Conservation (phyloP, 2,329 filamentous ascomycete genomes). For the Neonectria ditissima region DNA sequence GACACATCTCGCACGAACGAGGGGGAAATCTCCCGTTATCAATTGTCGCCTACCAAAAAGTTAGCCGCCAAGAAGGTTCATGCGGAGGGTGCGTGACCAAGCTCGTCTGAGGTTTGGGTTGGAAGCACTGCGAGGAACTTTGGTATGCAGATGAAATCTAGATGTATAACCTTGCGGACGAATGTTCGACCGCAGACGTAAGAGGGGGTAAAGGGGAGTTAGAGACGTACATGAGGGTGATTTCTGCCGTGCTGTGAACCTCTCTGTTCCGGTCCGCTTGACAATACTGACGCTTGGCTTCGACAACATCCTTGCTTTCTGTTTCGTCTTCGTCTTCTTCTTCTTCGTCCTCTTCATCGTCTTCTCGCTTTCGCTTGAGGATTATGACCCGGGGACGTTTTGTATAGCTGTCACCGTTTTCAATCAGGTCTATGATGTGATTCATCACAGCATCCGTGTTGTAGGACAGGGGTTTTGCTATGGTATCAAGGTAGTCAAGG, state of each 20-base stretch:
- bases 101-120: not conserved
- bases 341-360: constrained; percentile 35
- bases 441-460: constrained; percentile 50
- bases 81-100: not conserved
- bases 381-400: constrained; percentile 35
- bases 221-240: constrained; percentile 27
- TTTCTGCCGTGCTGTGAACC: not conserved
- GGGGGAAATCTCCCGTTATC: constrained; percentile 40
- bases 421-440: constrained; percentile 55
- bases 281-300: constrained; percentile 32
- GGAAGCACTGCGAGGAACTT: not conserved
- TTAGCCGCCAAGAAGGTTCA: constrained; percentile 22
- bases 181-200: not conserved
- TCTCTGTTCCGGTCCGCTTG: constrained; percentile 3
- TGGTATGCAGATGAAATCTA: not conserved
- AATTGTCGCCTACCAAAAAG: constrained; percentile 30
- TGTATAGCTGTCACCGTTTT: constrained; percentile 54
- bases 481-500: constrained; percentile 49
- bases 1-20: constrained; percentile 30
- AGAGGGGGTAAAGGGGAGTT: not conserved
- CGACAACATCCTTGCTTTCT: constrained; percentile 19
- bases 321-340: constrained; percentile 38
- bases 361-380: constrained; percentile 57
- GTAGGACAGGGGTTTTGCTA: constrained; percentile 45
- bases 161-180: not conserved